Percentiles rank a stretch among this genome's conserved stretches.
phyloP scores from a whole-genome alignment of 225 moss, liverwort and hornwort species.

The Straminergon stramineum region DNA sequence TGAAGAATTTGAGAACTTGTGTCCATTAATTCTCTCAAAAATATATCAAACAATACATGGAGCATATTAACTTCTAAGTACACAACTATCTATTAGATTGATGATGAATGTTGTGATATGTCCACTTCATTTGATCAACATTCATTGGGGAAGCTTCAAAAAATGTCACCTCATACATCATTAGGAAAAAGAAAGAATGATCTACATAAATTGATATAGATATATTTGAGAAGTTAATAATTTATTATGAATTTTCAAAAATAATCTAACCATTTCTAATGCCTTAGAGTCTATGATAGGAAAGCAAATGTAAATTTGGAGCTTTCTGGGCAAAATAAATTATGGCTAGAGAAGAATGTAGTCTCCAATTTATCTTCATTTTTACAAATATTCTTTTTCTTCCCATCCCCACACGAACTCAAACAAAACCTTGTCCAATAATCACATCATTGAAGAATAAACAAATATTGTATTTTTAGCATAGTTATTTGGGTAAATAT shows the following conservation, averaged over 20 bases:
- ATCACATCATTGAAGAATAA: too few species aligned
- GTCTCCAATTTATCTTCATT: neutral
- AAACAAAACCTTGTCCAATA: neutral
- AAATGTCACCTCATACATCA: neutral
- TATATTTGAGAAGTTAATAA: too few species aligned
- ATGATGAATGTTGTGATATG: neutral
- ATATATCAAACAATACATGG: neutral
- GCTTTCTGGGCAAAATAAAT: neutral
- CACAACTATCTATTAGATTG: neutral
- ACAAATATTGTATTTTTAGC: neutral
- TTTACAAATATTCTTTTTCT: neutral
- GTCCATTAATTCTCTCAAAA: neutral
- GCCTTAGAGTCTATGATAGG: neutral
- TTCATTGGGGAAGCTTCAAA: neutral
- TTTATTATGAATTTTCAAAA: neutral
- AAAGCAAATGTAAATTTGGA: neutral
- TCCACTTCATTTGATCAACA: neutral
- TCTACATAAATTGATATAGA: neutral
- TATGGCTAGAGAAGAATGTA: neutral
- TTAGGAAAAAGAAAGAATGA: neutral
- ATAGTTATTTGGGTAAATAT: too few species aligned
- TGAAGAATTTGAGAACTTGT: neutral
- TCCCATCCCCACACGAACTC: neutral
- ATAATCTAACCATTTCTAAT: neutral
- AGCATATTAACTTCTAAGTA: neutral